Conservation (phyloP, 257 asterid species). For the Nyctanthes arbortristis region DNA sequence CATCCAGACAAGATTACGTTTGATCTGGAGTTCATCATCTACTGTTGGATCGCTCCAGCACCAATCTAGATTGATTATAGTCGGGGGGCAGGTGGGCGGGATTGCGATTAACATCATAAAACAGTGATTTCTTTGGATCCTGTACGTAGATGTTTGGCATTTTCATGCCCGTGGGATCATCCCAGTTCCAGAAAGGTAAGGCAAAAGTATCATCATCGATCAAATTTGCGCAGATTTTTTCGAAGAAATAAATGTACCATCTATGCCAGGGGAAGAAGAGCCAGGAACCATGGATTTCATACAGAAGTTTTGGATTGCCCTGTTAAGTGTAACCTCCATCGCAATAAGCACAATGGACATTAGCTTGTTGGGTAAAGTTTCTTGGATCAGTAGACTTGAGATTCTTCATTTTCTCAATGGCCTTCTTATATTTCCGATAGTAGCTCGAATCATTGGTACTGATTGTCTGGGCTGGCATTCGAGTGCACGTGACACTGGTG, state of each 20-base stretch:
- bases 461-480: conserved; percentile 20
- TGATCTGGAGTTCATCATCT: neutral
- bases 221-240: conserved; percentile 10
- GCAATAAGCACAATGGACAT: conserved; percentile 34
- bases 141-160: conserved; percentile 15
- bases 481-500: conserved; percentile 2
- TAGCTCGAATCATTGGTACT: neutral
- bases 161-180: conserved; percentile 25
- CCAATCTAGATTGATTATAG: conserved; percentile 14
- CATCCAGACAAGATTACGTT: conserved; percentile 3
- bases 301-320: neutral
- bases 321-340: conserved; percentile 16
- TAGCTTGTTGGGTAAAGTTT: conserved; percentile 24
- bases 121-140: neutral
- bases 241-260: conserved; percentile 28
- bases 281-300: conserved; percentile 20
- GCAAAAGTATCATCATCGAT: conserved; percentile 25
- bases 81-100: conserved; percentile 11
- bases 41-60: neutral
- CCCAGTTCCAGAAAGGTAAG: conserved; percentile 29
- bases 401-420: conserved; percentile 20
- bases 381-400: conserved; percentile 15
- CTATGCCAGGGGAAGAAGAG: conserved; percentile 33
- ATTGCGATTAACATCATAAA: conserved; percentile 23
- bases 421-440: conserved; percentile 8